Conservation (phyloP, 169 alveolate species). For the Cryptosporidium sp. region DNA sequence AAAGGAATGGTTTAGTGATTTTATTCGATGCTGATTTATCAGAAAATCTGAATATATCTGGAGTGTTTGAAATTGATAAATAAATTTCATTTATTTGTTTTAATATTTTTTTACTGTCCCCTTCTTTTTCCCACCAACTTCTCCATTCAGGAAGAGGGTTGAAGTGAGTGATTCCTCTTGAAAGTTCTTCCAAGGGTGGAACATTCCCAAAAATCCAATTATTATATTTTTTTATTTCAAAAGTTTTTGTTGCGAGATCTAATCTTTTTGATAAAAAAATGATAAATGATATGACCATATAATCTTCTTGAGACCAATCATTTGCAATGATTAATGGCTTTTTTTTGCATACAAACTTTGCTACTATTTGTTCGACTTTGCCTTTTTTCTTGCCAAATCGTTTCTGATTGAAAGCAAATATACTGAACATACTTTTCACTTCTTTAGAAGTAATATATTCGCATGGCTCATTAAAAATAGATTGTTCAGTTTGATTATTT, state of each 20-base stretch:
- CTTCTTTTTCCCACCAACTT: slow-evolving; percentile 63
- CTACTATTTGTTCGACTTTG: slow-evolving; percentile 39
- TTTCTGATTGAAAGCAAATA: neutral
- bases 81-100: slow-evolving; percentile 11
- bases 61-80: slow-evolving; percentile 11
- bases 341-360: slow-evolving; percentile 25
- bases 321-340: slow-evolving; percentile 51
- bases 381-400: slow-evolving; percentile 73
- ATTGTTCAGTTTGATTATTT: neutral
- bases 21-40: slow-evolving; percentile 6
- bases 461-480: neutral
- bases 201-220: slow-evolving; percentile 53
- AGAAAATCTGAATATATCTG: slow-evolving; percentile 43
- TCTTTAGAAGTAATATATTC: slow-evolving; percentile 50
- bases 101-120: slow-evolving; percentile 13
- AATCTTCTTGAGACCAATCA: slow-evolving; percentile 53
- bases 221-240: slow-evolving; percentile 26
- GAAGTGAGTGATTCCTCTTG: neutral
- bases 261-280: slow-evolving; percentile 47
- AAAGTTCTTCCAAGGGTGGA: slow-evolving; percentile 65
- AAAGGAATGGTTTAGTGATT: slow-evolving; percentile 35
- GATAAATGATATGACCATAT: slow-evolving; percentile 25
- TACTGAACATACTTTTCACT: neutral
- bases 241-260: slow-evolving; percentile 25
- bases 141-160: slow-evolving; percentile 52